Conservation (phyloP, 495 filamentous ascomycete genomes). For the Trichoderma asperelloides region DNA sequence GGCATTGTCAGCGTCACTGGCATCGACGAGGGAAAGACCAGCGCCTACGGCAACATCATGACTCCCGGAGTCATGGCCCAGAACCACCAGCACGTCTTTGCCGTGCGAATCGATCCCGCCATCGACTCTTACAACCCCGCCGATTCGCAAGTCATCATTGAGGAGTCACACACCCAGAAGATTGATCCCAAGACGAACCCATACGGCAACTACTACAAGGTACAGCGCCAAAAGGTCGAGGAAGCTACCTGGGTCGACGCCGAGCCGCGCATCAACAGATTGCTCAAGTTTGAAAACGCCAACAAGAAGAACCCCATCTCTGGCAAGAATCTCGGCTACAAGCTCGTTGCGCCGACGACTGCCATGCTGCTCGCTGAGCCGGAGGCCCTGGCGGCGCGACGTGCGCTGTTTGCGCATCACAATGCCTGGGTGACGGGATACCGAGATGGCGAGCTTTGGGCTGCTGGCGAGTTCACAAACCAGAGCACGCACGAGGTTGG, state of each 20-base stretch:
- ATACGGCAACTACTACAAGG: slow-evolving; percentile 62
- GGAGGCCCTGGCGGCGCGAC: slow-evolving; percentile 50
- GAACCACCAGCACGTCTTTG: slow-evolving; percentile 80
- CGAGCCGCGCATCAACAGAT: slow-evolving; percentile 51
- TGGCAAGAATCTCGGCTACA: slow-evolving; percentile 61
- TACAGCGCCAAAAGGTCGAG: slow-evolving; percentile 50
- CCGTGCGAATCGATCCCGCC: slow-evolving; percentile 70
- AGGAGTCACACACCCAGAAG: slow-evolving; percentile 42
- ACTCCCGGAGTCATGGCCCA: slow-evolving; percentile 62
- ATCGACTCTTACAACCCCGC: slow-evolving; percentile 66
- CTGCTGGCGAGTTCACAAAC: slow-evolving; percentile 69
- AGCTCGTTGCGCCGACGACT: slow-evolving; percentile 58
- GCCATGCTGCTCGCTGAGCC: slow-evolving; percentile 62
- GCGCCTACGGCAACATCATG: slow-evolving; percentile 63
- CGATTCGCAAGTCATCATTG: slow-evolving; percentile 58
- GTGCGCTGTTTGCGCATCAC: slow-evolving; percentile 66
- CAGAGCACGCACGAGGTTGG: slow-evolving; percentile 52
- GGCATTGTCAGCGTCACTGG: slow-evolving; percentile 71
- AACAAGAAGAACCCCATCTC: slow-evolving; percentile 58
- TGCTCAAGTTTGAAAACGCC: slow-evolving; percentile 72
- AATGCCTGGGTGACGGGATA: slow-evolving; percentile 66
- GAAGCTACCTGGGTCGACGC: slow-evolving; percentile 54
- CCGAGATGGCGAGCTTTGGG: slow-evolving; percentile 60
- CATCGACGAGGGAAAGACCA: slow-evolving; percentile 61
- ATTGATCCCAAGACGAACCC: slow-evolving; percentile 56